Conservation (phyloP, 129 eudicot species). For the Artemisia annua region DNA sequence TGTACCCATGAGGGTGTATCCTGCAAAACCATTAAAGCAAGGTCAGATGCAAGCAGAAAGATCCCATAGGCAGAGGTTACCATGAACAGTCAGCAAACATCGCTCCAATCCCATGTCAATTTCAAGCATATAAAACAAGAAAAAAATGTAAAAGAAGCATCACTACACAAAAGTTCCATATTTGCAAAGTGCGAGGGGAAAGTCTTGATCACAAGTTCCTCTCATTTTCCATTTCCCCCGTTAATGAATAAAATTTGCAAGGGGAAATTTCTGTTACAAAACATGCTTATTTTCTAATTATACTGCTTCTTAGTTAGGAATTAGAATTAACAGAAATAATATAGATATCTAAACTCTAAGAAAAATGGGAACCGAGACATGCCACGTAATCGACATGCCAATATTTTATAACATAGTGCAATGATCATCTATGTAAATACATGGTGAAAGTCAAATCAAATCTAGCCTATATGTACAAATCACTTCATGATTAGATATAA, state of each 20-base stretch:
- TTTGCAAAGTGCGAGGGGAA: neutral
- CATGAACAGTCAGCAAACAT: too few relatives aligned
- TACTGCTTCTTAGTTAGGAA: neutral
- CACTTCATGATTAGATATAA: neutral
- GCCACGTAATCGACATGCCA: too few relatives aligned
- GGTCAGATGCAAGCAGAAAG: slow-evolving; percentile 7
- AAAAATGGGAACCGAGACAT: too few relatives aligned
- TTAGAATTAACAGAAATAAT: neutral
- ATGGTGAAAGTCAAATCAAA: neutral
- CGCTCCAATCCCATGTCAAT: too few relatives aligned
- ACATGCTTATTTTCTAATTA: neutral
- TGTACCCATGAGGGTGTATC: slow-evolving; percentile 5
- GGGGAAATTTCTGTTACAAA: neutral
- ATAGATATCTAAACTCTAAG: too few relatives aligned
- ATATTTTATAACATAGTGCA: neutral
- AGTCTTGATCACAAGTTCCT: neutral
- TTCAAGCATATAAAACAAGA: neutral
- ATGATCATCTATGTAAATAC: neutral
- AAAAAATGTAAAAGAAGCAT: neutral
- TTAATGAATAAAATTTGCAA: neutral
- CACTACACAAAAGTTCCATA: neutral
- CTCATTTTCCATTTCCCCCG: neutral
- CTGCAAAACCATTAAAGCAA: slow-evolving; percentile 10
- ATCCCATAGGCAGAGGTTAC: neutral
- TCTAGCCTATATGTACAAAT: neutral